These are phyloP conservation scores for Leptographium radiaticola DNA, from an alignment of 2,329 filamentous ascomycete species.

Conservation along the genomic window DNA sequence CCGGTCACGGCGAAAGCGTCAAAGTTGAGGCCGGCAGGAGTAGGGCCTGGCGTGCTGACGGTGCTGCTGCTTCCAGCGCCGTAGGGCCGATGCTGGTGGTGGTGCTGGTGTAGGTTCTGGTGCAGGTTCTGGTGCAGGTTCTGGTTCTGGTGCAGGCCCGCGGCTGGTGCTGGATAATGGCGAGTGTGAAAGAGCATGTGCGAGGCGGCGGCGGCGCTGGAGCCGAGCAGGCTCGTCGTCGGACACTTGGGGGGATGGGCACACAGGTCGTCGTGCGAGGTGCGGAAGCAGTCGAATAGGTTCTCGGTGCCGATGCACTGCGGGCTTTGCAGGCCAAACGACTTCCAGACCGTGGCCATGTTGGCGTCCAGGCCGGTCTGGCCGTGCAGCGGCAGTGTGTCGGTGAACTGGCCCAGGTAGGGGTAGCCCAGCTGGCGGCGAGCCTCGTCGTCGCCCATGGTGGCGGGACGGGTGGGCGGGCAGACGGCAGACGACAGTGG, in stretches of 20 bases:
- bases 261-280: conserved; percentile 12
- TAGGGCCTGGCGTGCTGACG: neutral
- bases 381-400: conserved; percentile 3
- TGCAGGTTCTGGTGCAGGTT: neutral
- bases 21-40: neutral
- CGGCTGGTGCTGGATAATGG: conserved; percentile 3
- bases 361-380: conserved; percentile 3
- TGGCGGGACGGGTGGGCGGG: neutral
- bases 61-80: too few species aligned
- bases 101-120: neutral
- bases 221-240: conserved; percentile 2
- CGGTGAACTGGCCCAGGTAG: conserved; percentile 4
- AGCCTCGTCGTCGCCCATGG: conserved; percentile 5
- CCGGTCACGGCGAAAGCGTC: neutral
- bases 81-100: too few species aligned
- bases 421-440: conserved; percentile 8
- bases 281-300: conserved; percentile 5
- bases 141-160: neutral
- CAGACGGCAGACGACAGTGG: neutral
- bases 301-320: conserved; percentile 8
- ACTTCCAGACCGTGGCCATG: conserved; percentile 9
- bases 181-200: conserved; percentile 12
- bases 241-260: conserved; percentile 9
- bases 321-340: conserved; percentile 8
- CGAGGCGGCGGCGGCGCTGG: neutral